These are phyloP conservation scores for Thymus mandschuricus DNA, from an alignment of 257 asterid genomes.

Conservation along the genomic window DNA sequence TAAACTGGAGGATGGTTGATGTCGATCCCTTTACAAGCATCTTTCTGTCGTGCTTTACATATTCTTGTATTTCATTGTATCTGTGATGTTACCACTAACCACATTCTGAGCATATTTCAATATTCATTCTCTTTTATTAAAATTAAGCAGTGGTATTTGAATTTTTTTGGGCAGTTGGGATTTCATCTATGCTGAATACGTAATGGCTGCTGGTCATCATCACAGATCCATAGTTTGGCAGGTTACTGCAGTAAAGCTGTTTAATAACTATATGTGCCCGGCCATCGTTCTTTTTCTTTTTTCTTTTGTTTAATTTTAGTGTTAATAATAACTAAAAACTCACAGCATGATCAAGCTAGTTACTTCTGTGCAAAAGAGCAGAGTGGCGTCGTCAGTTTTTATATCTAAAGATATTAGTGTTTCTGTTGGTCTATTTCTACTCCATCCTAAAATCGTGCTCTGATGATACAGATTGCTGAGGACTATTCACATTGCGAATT, in stretches of 20 bases:
- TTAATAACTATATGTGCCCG: slow-evolving; percentile 7
- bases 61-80: not conserved
- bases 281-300: not conserved
- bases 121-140: not conserved
- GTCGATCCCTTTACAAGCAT: not conserved
- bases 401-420: not conserved
- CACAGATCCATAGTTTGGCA: slow-evolving; percentile 97
- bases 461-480: slow-evolving; percentile 81
- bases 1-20: not conserved
- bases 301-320: not conserved
- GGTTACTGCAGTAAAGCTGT: slow-evolving; percentile 47
- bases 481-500: slow-evolving; percentile 98
- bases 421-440: slow-evolving; percentile 22
- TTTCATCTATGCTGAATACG: slow-evolving; percentile 95
- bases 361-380: not conserved
- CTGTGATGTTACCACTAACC: not conserved
- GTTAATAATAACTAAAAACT: slow-evolving; percentile 4
- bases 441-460: slow-evolving; percentile 23
- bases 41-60: not conserved
- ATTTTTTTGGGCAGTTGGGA: slow-evolving; percentile 80
- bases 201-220: slow-evolving; percentile 95
- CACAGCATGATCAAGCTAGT: slow-evolving; percentile 4
- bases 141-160: slow-evolving; percentile 1
- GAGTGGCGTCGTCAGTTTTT: not conserved
- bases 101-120: slow-evolving; percentile 5